Conservation (phyloP, 352 stramenopile species). For the Globisporangium lucens region DNA sequence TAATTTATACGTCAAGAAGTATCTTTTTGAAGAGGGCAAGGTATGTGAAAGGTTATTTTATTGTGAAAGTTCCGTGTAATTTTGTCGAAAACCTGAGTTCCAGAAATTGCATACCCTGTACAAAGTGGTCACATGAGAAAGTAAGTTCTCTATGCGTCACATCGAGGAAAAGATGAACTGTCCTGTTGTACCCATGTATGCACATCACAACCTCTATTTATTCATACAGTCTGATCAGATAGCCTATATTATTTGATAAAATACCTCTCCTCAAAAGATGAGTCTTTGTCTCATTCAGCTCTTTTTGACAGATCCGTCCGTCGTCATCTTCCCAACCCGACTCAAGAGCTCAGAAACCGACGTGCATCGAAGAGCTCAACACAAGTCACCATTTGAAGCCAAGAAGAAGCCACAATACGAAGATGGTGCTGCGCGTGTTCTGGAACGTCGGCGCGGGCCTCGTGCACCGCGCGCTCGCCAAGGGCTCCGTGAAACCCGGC, state of each 20-base stretch:
- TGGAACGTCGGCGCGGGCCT: conserved; percentile 69
- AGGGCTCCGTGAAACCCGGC: conserved; percentile 35
- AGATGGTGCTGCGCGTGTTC: conserved; percentile 66
- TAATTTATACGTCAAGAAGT: too few relatives aligned
- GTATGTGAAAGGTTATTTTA: too few relatives aligned
- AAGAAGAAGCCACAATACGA: background rate
- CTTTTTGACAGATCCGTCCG: background rate
- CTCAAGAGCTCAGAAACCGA: background rate
- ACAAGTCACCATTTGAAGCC: background rate
- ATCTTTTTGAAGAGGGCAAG: too few relatives aligned
- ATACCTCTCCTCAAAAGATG: background rate
- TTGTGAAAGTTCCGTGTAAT: too few relatives aligned
- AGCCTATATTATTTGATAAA: background rate
- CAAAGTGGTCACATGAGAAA: too few relatives aligned
- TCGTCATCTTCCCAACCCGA: background rate
- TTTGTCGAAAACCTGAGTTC: too few relatives aligned
- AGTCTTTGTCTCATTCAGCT: background rate
- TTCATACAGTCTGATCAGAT: background rate
- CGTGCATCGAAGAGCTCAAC: background rate
- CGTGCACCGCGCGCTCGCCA: conserved; percentile 50
- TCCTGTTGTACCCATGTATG: too few relatives aligned
- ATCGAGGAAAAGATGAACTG: too few relatives aligned
- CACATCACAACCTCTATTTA: background rate
- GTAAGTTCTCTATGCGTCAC: too few relatives aligned
- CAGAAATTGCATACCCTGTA: too few relatives aligned